Evolutionary conservation across 352 stramenopile species (phyloP).

Genomic region (Chrysophaeum taylorii): DNA sequence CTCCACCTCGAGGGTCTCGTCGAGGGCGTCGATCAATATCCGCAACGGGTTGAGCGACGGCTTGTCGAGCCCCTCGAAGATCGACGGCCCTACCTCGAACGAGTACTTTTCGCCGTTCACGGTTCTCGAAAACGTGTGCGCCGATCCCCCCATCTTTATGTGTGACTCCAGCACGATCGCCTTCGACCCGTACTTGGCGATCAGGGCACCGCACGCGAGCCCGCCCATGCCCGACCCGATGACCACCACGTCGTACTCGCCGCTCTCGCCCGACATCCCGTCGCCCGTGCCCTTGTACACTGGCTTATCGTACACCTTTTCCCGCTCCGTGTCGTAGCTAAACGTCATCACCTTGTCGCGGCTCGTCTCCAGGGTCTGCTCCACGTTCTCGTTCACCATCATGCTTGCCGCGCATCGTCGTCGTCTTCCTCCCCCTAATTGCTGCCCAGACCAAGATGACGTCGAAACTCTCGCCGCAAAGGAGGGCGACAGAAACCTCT

Average conservation of each 20-base stretch:
- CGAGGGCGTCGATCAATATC: constrained; percentile 57
- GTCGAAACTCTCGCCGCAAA: no score
- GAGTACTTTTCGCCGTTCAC: constrained; percentile 53
- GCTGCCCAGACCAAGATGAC: no score
- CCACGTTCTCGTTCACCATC: constrained; percentile 53
- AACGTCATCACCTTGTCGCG: constrained; percentile 59
- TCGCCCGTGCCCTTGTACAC: constrained; percentile 56
- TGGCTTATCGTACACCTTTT: constrained; percentile 54
- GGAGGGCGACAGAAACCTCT: no score
- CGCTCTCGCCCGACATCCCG: constrained; percentile 44
- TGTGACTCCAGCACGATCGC: constrained; percentile 50
- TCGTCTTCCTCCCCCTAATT: no score
- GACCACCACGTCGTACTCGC: constrained; percentile 49
- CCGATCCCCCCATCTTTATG: constrained; percentile 52
- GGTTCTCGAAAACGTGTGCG: constrained; percentile 51
- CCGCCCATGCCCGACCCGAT: constrained; percentile 56
- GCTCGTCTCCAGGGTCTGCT: constrained; percentile 49
- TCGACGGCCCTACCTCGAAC: constrained; percentile 55
- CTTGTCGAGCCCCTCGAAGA: constrained; percentile 54
- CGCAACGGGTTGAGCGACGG: constrained; percentile 48
- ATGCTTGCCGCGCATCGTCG: no score
- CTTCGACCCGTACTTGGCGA: constrained; percentile 50
- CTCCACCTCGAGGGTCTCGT: constrained; percentile 52
- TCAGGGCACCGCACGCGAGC: constrained; percentile 43
- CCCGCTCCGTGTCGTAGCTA: constrained; percentile 54